Evolutionary conservation across 805 yeast species (phyloP).

Genomic region (Lipomyces orientalis): DNA sequence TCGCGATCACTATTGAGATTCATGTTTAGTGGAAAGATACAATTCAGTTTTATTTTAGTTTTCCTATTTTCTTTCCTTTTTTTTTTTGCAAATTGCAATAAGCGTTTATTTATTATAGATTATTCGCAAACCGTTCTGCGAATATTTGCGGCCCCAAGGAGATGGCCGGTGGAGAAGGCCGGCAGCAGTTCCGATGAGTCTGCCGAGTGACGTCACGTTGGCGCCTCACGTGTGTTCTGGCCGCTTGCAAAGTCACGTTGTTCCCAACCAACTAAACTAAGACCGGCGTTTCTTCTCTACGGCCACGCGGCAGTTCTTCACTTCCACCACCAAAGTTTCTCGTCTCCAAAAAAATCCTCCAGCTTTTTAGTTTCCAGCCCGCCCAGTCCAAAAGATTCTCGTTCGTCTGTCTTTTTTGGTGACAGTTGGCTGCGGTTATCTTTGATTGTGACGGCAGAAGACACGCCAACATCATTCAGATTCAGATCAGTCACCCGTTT

Average conservation of each 20-base stretch:
- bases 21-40: too few species aligned
- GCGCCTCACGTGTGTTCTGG: background rate
- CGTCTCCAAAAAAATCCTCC: background rate
- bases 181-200: background rate
- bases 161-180: too few species aligned
- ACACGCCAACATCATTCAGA: background rate
- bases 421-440: background rate
- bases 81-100: too few species aligned
- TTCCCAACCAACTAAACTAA: background rate
- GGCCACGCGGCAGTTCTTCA: background rate
- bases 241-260: background rate
- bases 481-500: background rate
- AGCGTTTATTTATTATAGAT: too few species aligned
- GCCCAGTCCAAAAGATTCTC: background rate
- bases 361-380: background rate
- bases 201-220: background rate
- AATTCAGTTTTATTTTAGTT: too few species aligned
- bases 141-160: too few species aligned
- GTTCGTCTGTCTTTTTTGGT: background rate
- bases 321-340: background rate
- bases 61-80: too few species aligned
- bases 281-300: too few species aligned
- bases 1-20: too few species aligned
- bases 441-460: background rate
- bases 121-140: too few species aligned